Evolutionary conservation across 2,329 filamentous ascomycete species (phyloP).

Genomic region (Fusarium verrucosum): DNA sequence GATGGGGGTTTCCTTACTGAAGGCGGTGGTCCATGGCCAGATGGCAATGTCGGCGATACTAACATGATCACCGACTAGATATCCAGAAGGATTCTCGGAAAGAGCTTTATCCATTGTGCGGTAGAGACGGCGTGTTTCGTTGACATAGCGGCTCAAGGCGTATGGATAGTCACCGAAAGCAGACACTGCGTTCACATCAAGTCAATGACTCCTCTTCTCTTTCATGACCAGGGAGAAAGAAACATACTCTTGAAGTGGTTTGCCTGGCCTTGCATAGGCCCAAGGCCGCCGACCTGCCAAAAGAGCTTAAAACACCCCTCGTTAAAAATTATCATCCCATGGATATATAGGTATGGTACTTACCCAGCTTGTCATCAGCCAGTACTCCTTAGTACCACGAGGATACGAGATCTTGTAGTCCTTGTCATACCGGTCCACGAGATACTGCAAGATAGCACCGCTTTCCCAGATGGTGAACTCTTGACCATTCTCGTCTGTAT

Average conservation of each 20-base stretch:
- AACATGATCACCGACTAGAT: slow-evolving; percentile 71
- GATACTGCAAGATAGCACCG: slow-evolving; percentile 83
- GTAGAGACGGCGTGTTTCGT: slow-evolving; percentile 85
- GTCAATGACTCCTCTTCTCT: not conserved
- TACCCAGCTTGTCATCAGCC: slow-evolving; percentile 82
- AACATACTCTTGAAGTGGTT: slow-evolving; percentile 78
- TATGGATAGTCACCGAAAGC: slow-evolving; percentile 84
- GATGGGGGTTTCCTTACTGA: slow-evolving; percentile 50
- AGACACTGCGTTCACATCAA: slow-evolving; percentile 60
- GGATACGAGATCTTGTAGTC: slow-evolving; percentile 86
- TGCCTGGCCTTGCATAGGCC: slow-evolving; percentile 82
- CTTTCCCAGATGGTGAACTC: slow-evolving; percentile 82
- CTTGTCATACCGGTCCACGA: slow-evolving; percentile 81
- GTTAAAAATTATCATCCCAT: not conserved
- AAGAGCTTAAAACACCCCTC: slow-evolving; percentile 55
- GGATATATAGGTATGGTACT: slow-evolving; percentile 16
- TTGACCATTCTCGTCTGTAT: slow-evolving; percentile 77
- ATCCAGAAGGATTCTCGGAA: slow-evolving; percentile 62
- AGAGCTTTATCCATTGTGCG: slow-evolving; percentile 78
- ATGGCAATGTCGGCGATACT: slow-evolving; percentile 82
- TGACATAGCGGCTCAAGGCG: slow-evolving; percentile 80
- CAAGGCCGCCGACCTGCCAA: slow-evolving; percentile 81
- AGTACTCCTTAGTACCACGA: slow-evolving; percentile 74
- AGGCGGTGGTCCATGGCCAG: slow-evolving; percentile 77
- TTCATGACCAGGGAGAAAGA: not conserved